A percentile compares a stretch with the other conserved stretches of the same genome.
These are phyloP conservation scores for Fusarium praegraminearum DNA, from an alignment of 2,329 filamentous ascomycete species.

Conservation along the genomic window DNA sequence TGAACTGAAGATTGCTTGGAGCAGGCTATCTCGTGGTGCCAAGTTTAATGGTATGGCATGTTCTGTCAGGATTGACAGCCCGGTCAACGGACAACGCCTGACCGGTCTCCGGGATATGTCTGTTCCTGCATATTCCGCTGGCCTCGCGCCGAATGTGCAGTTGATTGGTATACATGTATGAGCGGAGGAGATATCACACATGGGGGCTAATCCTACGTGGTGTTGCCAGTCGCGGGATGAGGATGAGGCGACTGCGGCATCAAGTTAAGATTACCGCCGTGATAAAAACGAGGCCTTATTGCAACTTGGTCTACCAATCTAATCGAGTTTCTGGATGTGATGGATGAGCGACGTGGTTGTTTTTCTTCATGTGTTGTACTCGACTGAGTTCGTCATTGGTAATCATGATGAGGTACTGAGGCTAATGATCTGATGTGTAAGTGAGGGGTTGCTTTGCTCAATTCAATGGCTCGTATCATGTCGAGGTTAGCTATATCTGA, in stretches of 20 bases:
- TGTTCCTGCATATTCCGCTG: conserved; percentile 20
- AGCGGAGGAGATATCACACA: conserved; percentile 22
- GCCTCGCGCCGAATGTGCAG: conserved; percentile 16
- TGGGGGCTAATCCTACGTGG: conserved; percentile 28
- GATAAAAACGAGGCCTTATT: conserved; percentile 11
- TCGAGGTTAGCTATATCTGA: neutral
- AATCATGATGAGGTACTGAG: neutral
- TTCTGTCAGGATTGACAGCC: conserved; percentile 5
- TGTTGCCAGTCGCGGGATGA: conserved; percentile 7
- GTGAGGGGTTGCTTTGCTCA: neutral
- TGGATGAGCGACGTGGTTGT: conserved; percentile 14
- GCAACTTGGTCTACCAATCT: conserved; percentile 7
- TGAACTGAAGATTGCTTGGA: neutral
- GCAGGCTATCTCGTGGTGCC: conserved; percentile 37
- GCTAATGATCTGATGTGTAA: neutral
- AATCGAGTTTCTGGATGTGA: neutral
- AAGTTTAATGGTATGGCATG: conserved; percentile 5
- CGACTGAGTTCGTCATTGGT: neutral
- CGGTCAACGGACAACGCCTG: conserved; percentile 14
- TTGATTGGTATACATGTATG: neutral
- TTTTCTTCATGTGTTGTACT: conserved; percentile 17
- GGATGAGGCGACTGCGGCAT: conserved; percentile 17
- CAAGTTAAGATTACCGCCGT: neutral
- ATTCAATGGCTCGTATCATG: neutral
- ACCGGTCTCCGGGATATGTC: conserved; percentile 26